Evolutionary conservation across 2,329 filamentous ascomycete genomes (phyloP), one percentile per base, ranked within the genome.

Genomic region (Phialophora chinensis): DNA sequence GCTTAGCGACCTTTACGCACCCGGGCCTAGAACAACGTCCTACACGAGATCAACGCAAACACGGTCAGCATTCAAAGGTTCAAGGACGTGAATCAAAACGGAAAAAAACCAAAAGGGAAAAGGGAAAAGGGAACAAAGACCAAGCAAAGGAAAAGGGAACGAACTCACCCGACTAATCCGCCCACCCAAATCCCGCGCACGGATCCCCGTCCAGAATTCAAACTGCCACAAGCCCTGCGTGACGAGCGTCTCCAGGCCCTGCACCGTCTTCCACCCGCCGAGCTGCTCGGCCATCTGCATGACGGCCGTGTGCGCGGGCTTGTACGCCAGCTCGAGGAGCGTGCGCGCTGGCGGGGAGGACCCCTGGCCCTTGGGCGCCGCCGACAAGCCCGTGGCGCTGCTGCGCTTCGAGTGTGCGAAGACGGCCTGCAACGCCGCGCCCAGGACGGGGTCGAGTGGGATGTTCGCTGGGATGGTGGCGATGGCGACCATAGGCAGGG

Each of bases 301-400:
- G 71, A 97, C 79, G 7, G 90, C 87, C 4, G 95, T 99, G 60
- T 91, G 85, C 0, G 86, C 83, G 23, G 95, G 95, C 79, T 94
- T 96, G 79, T 99, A 99, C 1, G 95, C 94, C 93, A 99, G 97
- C 78, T 99, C 95, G 3, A 98, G 80, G 67, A 98, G 79, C 20
- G 60, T 65, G 27, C 66, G 58, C 31, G 58, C 33, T 10, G 65
- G 63, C 17, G 33, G 47, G 10, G 52, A 33, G 8, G 64, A 52
- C 12, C 64, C 64, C 11, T 67, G 66, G 33, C 66, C 66, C 31
- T 60, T 55, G 3, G 42, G 63, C 47, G 20, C 53, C 29, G 4
- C 10, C 33, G 33, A 31, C 29, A 8, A 49, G 14, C 50, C n/a
- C 7, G 50, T 58, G 10, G 63, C 53, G 20, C 29, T 31, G 20